Evolutionary conservation across 176 grass and related monocot species (phyloP).

Genomic region (Aegilops umbellulata): DNA sequence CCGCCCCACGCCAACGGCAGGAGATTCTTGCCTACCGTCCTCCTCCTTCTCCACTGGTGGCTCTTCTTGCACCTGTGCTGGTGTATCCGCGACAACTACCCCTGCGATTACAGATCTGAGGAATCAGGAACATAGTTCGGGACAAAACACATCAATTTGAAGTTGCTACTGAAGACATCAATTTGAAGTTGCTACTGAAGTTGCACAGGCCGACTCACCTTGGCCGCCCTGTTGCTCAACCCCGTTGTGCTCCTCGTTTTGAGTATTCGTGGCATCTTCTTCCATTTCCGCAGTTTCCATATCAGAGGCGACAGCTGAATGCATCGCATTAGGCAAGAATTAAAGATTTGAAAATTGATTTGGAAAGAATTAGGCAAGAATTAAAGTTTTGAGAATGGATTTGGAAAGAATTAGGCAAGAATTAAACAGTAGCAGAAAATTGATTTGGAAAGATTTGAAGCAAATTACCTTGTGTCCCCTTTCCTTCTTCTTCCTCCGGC

Average conservation of each 20-base stretch:
- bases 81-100: background rate
- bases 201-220: background rate
- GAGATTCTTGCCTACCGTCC: no score
- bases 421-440: background rate
- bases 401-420: background rate
- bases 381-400: background rate
- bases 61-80: background rate
- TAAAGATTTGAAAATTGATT: background rate
- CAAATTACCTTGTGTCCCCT: constrained; percentile 1
- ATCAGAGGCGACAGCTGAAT: background rate
- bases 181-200: background rate
- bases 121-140: background rate
- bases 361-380: background rate
- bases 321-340: background rate
- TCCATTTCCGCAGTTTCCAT: background rate
- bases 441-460: background rate
- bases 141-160: background rate
- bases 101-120: background rate
- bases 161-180: background rate
- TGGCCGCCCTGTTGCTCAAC: background rate
- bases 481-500: constrained; percentile 26
- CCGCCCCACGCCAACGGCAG: no score
- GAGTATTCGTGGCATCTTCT: background rate
- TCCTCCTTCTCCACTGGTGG: background rate
- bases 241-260: background rate